Base-by-base conservation (phyloP, 2,329 filamentous ascomycete genomes). In the Stagonosporopsis vannaccii region DNA sequence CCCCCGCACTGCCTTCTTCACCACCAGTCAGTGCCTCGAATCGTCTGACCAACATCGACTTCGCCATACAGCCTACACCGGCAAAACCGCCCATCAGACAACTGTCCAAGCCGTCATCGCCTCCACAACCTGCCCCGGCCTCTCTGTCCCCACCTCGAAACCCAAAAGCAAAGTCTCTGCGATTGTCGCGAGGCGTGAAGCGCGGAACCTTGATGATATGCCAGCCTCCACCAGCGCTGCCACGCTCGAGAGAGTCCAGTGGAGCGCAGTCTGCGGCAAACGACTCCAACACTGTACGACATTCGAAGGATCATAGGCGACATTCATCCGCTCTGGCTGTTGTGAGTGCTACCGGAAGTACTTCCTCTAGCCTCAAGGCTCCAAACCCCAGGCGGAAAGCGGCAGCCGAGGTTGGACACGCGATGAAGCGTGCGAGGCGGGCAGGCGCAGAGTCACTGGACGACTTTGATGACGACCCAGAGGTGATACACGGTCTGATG, bases 161-260 rank as follows among this genome's bases (percentile, higher is more conserved):
- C 15, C 71, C 60, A 41, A 72, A 65, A 51, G 62, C 68, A 1
- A 78, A 73, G 55, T 66, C 73, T 3, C 54, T 81, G 26, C 75
- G 76, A 2, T 62, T 81, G 8, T 68, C 76, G 12, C 65, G 67
- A 5, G 75, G 71, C n/a, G 68, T 70, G 8, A 76, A 74, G 15
- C 75, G 77, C 54, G 78, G 75, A 32, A 79, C 72, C 53, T 63
- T 82, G 12, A 59, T 81, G 2, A 59, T 81, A 0, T 81, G 78
- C 51, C 77, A 80, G 49, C 65, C 74, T n/a, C 61, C 73, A 17
- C 63, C 74, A 20, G 62, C 66, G n/a, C 59, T 48, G 23, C 60
- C 58, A 39, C 47, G 25, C 2, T 35, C 51, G 15, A 58, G 39
- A 23, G 47, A 41, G 36, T 42, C 48, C 1, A 57, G 51, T 32